A percentile compares a stretch with the other conserved stretches of the same genome.
Evolutionary conservation across 108 stramenopile genomes (phyloP).

Genomic region (Aurantiochytrium sp.): DNA sequence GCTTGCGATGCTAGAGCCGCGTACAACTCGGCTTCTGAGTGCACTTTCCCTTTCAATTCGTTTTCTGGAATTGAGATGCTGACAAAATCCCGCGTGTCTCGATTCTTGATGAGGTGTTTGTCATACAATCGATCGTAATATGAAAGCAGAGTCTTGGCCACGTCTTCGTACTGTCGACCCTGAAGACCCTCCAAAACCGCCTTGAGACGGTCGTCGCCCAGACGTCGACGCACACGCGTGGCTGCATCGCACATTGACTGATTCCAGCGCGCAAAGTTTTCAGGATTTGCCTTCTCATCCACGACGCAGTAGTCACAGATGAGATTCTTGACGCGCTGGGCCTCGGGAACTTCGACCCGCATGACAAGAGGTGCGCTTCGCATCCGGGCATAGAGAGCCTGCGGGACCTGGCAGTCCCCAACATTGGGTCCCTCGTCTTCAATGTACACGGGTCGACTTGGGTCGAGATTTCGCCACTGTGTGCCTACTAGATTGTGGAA

Average conservation of each 20-base stretch:
- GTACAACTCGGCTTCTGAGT: neutral
- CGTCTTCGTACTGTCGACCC: neutral
- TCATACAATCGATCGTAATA: neutral
- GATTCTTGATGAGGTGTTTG: neutral
- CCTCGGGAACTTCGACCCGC: neutral
- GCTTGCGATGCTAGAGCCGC: neutral
- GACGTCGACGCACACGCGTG: neutral
- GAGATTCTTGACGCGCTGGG: neutral
- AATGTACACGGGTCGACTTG: neutral
- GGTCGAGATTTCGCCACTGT: neutral
- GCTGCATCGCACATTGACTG: neutral
- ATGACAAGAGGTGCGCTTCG: neutral
- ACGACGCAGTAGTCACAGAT: neutral
- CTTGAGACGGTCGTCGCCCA: neutral
- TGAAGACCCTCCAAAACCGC: neutral
- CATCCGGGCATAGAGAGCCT: neutral
- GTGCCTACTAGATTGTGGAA: neutral
- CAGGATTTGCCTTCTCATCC: neutral
- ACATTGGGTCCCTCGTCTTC: conserved; percentile 11
- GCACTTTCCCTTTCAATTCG: neutral
- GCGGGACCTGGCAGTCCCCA: neutral
- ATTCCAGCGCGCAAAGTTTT: neutral
- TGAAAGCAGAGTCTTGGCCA: neutral
- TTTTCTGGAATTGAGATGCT: neutral
- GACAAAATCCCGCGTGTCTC: neutral